phyloP scores from a whole-genome alignment of 768 basidiomycete genomes.

The Leucocoprinus birnbaumii region DNA sequence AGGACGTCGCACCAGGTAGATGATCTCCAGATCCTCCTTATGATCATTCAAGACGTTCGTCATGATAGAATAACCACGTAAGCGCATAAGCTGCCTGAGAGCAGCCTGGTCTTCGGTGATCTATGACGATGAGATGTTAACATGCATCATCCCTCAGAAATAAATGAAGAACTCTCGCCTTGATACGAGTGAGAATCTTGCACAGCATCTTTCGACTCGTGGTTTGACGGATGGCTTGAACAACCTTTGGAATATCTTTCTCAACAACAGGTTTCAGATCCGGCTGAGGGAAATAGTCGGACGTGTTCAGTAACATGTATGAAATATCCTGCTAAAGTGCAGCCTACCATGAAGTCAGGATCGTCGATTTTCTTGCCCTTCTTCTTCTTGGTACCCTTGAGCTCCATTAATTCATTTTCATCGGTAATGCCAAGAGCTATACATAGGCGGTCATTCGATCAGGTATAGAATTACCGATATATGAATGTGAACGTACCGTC shows the following conservation, averaged over 20 bases:
- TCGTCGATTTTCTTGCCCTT: slow-evolving; percentile 92
- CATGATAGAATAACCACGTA: slow-evolving; percentile 94
- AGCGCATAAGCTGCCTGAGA: slow-evolving; percentile 80
- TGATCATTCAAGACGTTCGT: slow-evolving; percentile 83
- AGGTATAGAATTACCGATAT: not conserved
- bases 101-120: slow-evolving; percentile 82
- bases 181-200: slow-evolving; percentile 83
- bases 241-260: slow-evolving; percentile 86
- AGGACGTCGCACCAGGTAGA: slow-evolving; percentile 52
- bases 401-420: slow-evolving; percentile 76
- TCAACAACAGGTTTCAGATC: slow-evolving; percentile 69
- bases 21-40: slow-evolving; percentile 62
- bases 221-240: slow-evolving; percentile 89
- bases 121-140: slow-evolving; percentile 35
- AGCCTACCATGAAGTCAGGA: slow-evolving; percentile 75
- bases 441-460: not conserved
- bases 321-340: not conserved
- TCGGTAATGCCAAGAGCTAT: slow-evolving; percentile 92
- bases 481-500: slow-evolving; percentile 56
- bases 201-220: slow-evolving; percentile 76
- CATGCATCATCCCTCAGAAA: not conserved
- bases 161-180: slow-evolving; percentile 39
- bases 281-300: slow-evolving; percentile 46
- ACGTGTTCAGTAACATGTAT: not conserved
- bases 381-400: slow-evolving; percentile 94